These are phyloP conservation scores for Endoconidiophora laricicola DNA, from an alignment of 2,329 filamentous ascomycete genomes.

Conservation along the genomic window DNA sequence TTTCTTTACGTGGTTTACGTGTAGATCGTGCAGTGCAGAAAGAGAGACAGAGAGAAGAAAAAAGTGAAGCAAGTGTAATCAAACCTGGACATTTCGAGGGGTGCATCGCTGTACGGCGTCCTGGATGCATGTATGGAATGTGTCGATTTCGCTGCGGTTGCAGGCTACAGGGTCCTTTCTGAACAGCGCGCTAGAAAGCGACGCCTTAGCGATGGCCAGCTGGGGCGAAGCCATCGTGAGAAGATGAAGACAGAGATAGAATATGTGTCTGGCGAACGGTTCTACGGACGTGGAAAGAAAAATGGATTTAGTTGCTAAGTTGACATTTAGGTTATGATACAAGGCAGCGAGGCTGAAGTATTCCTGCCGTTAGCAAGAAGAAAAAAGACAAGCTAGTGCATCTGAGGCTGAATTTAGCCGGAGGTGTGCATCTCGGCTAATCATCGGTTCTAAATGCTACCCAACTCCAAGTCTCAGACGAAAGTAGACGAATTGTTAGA, in stretches of 20 bases:
- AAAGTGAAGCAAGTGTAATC: constrained; percentile 23
- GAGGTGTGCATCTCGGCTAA: neutral
- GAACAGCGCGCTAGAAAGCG: constrained; percentile 57
- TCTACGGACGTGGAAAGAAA: too few species aligned
- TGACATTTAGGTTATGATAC: too few species aligned
- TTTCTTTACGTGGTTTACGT: neutral
- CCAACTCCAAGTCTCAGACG: too few species aligned
- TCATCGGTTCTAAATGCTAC: too few species aligned
- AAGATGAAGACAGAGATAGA: neutral
- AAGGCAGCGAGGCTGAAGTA: too few species aligned
- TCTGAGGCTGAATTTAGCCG: neutral
- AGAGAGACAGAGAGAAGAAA: constrained; percentile 12
- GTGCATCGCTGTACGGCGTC: constrained; percentile 54
- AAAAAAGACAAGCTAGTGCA: neutral
- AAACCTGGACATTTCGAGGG: constrained; percentile 77
- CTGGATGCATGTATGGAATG: constrained; percentile 51
- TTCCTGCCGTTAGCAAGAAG: neutral
- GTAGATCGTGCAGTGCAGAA: too few species aligned
- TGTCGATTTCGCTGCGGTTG: constrained; percentile 49
- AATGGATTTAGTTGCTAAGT: too few species aligned
- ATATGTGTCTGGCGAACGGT: neutral
- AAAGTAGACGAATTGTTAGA: too few species aligned
- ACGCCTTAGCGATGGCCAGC: constrained; percentile 61
- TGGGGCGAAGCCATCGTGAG: constrained; percentile 36
- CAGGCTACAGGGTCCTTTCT: constrained; percentile 57